phyloP scores from a whole-genome alignment of 345 rosid species.

The Excoecaria agallocha region DNA sequence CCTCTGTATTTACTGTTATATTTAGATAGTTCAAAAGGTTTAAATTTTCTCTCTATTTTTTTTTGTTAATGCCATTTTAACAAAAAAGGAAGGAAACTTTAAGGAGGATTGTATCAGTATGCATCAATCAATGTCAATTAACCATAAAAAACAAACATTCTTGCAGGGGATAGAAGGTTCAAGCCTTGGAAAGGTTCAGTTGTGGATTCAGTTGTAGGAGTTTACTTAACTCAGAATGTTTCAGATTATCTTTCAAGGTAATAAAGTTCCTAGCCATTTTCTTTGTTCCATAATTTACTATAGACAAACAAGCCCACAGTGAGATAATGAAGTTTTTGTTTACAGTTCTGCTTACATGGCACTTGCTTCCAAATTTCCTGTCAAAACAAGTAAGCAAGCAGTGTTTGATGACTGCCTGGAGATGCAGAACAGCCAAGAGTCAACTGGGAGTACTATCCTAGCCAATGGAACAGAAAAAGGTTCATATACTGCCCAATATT shows the following conservation, averaged over 20 bases:
- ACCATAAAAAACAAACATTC: neutral
- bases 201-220: constrained; percentile 66
- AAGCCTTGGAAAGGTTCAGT: constrained; percentile 66
- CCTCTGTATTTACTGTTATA: neutral
- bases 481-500: constrained; percentile 19
- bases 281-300: neutral
- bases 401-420: neutral
- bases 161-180: constrained; percentile 52
- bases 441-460: neutral
- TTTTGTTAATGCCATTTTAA: neutral
- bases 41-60: neutral
- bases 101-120: neutral
- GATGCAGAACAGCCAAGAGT: neutral
- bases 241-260: constrained; percentile 59
- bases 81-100: neutral
- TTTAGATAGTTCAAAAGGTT: neutral
- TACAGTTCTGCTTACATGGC: constrained; percentile 50
- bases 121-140: neutral
- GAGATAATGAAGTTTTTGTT: neutral
- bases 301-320: neutral
- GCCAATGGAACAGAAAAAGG: neutral
- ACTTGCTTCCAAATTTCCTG: constrained; percentile 48
- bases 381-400: neutral
- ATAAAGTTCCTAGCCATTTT: neutral
- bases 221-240: constrained; percentile 62